These are phyloP conservation scores for Pichia cephalocereana DNA, from an alignment of 805 yeast genomes.

Conservation along the genomic window DNA sequence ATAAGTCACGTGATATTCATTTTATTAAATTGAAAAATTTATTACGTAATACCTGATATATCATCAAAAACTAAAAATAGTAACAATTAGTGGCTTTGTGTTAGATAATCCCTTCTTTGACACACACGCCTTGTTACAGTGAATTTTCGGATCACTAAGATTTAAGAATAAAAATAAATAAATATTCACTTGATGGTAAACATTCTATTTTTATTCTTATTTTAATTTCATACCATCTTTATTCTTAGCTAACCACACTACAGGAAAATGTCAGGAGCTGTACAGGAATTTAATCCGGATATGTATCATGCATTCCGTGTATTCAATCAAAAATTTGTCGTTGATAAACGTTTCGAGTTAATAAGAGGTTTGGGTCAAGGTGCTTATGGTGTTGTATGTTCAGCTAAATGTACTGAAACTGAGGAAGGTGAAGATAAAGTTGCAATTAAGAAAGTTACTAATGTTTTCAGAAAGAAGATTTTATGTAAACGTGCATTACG, in stretches of 20 bases:
- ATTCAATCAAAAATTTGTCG: slow-evolving; percentile 85
- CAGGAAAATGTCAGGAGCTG: not conserved
- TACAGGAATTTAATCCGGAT: slow-evolving; percentile 7
- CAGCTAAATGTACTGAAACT: slow-evolving; percentile 72
- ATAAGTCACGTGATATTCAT: too few relatives aligned
- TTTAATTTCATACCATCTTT: not conserved
- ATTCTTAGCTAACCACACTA: not conserved
- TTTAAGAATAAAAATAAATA: too few relatives aligned
- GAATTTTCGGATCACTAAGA: too few relatives aligned
- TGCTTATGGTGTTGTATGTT: slow-evolving; percentile 94
- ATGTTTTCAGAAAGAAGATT: slow-evolving; percentile 84
- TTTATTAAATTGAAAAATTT: too few relatives aligned
- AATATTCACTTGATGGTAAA: too few relatives aligned
- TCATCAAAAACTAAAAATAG: too few relatives aligned
- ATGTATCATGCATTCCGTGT: slow-evolving; percentile 37
- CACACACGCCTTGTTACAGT: too few relatives aligned
- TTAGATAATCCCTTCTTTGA: too few relatives aligned
- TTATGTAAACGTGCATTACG: slow-evolving; percentile 86
- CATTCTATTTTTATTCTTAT: too few relatives aligned
- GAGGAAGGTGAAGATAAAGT: slow-evolving; percentile 76
- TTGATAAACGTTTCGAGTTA: slow-evolving; percentile 80
- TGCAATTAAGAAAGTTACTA: slow-evolving; percentile 94
- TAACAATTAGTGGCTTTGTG: too few relatives aligned
- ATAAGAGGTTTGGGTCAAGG: slow-evolving; percentile 96
- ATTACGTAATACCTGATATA: too few relatives aligned